Evolutionary conservation across 495 filamentous ascomycete species (phyloP), one percentile per base, ranked within the genome.

Genomic region (Tuber borchii): DNA sequence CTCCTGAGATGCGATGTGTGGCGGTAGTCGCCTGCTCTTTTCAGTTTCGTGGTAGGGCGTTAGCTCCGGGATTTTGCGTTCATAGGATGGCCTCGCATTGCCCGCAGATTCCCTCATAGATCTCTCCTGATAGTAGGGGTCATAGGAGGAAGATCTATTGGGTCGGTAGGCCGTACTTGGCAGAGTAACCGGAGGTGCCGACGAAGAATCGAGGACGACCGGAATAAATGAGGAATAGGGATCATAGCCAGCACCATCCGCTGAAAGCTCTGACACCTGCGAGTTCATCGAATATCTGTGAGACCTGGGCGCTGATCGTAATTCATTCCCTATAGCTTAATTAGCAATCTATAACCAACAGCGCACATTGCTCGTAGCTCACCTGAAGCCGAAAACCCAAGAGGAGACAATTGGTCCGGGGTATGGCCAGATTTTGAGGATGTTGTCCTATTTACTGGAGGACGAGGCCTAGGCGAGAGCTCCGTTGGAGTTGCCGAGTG

Each of bases 1-100:
- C 81, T 96, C 93, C 83, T 97, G 93, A 83, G 92, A 96, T 51
- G 93, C 92, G 82, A 97, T 97, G 84, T 98, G 94, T 46, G 93
- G 93, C 12, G 92, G 82, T 40, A 73, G 71, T 26, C 73, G 75
- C 43, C 77, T 73, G 22, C 73, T 74, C 71, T 73, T 81, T 19
- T 81, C 73, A 2, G 74, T 45, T 43, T 82, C 80, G n/a, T 77
- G 73, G 56, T 76, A 74, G 44, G 72, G 44, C 34, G 77, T 74
- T 46, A 75, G 40, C 39, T 79, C 75, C 7, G 75, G 75, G 51
- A 26, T 19, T 72, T 78, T 78, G 22, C 74, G 73, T 70, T 80
- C 80, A 37, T 80, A 71, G 20, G 76, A 71, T 48, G 76, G 76
- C 31, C 77, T 76, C 40, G 76, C 22, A 70, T 80, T 80, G 1